These are phyloP conservation scores for Aspergillus carlsbadensis DNA, from an alignment of 495 filamentous ascomycete species.

Conservation along the genomic window DNA sequence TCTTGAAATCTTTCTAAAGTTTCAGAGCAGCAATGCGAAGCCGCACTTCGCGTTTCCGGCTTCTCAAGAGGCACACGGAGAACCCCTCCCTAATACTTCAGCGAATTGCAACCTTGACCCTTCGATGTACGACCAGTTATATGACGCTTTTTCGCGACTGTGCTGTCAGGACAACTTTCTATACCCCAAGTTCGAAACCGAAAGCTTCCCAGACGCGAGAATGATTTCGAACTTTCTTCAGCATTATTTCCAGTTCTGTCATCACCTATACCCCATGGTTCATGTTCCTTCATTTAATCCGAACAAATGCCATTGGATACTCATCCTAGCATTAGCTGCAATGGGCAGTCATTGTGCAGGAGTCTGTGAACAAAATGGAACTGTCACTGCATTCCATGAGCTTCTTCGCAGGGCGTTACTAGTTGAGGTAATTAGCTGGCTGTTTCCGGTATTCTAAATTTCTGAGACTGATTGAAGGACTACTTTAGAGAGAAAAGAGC, in stretches of 20 bases:
- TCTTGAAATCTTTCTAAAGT: constrained; percentile 10
- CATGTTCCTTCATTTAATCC: constrained; percentile 42
- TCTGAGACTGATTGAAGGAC: not conserved
- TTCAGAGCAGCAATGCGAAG: constrained; percentile 7
- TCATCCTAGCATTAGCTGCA: constrained; percentile 42
- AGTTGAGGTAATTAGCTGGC: constrained; percentile 31
- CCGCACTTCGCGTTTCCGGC: constrained; percentile 28
- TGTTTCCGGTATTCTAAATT: not conserved
- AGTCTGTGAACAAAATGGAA: constrained; percentile 26
- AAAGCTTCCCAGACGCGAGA: constrained; percentile 34
- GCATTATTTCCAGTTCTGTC: constrained; percentile 41
- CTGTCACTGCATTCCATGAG: constrained; percentile 40
- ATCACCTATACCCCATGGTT: constrained; percentile 45
- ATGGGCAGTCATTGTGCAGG: constrained; percentile 43
- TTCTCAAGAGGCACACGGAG: constrained; percentile 15
- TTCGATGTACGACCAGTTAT: constrained; percentile 34
- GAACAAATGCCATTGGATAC: constrained; percentile 42
- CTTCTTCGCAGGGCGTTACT: constrained; percentile 42
- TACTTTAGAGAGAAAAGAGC: constrained; percentile 29
- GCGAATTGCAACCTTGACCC: constrained; percentile 24
- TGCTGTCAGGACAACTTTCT: constrained; percentile 37
- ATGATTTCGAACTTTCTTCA: constrained; percentile 32
- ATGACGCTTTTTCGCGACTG: constrained; percentile 32
- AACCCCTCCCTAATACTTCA: constrained; percentile 18
- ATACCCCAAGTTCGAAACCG: constrained; percentile 36